phyloP scores from a whole-genome alignment of 805 yeast species.

The Saccharomycopsis synnaedendra region DNA sequence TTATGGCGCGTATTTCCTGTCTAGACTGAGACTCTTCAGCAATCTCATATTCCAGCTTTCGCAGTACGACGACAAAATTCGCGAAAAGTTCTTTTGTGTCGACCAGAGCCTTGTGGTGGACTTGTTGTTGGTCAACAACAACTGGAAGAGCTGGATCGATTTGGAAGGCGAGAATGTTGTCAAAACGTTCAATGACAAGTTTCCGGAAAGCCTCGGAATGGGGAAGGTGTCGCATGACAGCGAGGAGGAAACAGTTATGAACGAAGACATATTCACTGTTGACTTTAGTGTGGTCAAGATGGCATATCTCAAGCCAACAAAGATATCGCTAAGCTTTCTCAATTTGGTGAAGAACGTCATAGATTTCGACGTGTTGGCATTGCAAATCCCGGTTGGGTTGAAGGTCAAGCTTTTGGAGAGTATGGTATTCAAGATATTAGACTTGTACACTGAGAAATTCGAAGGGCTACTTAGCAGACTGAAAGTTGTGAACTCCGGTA shows the following conservation, averaged over 20 bases:
- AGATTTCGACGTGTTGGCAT: constrained; percentile 6
- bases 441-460: constrained; percentile 9
- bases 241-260: neutral
- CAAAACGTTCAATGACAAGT: constrained; percentile 8
- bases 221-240: neutral
- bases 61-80: constrained; percentile 9
- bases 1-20: constrained; percentile 1
- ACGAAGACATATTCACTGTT: constrained; percentile 8
- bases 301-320: constrained; percentile 11
- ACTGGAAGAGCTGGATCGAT: constrained; percentile 11
- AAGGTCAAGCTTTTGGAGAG: constrained; percentile 8
- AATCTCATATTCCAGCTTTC: constrained; percentile 15
- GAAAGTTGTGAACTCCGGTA: constrained; percentile 1
- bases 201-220: constrained; percentile 1
- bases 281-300: constrained; percentile 12
- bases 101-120: constrained; percentile 2
- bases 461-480: neutral
- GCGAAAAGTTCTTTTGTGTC: constrained; percentile 6
- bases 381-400: constrained; percentile 5
- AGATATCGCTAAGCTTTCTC: constrained; percentile 7
- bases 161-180: constrained; percentile 3
- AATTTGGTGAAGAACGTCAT: constrained; percentile 13
- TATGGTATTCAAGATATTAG: constrained; percentile 4
- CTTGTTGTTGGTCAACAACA: constrained; percentile 1
- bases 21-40: constrained; percentile 10